Conservation (phyloP, 352 stramenopile genomes). For the Phytophthora europaea region DNA sequence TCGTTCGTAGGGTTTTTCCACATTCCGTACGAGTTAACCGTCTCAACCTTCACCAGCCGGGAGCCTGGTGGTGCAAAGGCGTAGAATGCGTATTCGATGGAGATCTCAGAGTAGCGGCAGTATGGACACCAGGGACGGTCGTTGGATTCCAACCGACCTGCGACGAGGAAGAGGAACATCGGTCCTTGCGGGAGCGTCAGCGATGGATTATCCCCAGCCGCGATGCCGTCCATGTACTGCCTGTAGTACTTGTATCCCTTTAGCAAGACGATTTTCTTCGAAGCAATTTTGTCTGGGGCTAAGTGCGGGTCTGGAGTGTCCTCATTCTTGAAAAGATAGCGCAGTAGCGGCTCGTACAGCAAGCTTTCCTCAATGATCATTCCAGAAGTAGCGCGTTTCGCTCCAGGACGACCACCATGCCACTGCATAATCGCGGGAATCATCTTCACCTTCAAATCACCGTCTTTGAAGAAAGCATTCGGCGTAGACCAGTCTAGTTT, state of each 20-base stretch:
- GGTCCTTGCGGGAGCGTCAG: slow-evolving; percentile 40
- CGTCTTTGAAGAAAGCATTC: slow-evolving; percentile 73
- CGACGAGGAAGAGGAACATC: slow-evolving; percentile 79
- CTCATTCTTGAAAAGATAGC: slow-evolving; percentile 78
- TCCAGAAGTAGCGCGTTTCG: slow-evolving; percentile 61
- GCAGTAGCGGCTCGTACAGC: slow-evolving; percentile 68
- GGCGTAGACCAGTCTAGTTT: slow-evolving; percentile 64
- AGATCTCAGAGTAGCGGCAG: slow-evolving; percentile 74
- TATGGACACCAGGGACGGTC: slow-evolving; percentile 84
- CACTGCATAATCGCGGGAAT: slow-evolving; percentile 78
- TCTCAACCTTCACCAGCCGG: slow-evolving; percentile 65
- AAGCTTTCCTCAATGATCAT: slow-evolving; percentile 71
- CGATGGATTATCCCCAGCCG: slow-evolving; percentile 20
- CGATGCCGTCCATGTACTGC: slow-evolving; percentile 53
- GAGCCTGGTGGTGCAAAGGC: slow-evolving; percentile 66
- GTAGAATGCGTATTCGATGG: slow-evolving; percentile 81
- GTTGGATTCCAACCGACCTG: slow-evolving; percentile 65
- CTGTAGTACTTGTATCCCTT: slow-evolving; percentile 54
- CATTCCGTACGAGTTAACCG: slow-evolving; percentile 61
- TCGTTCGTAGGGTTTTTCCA: slow-evolving; percentile 80
- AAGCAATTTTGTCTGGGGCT: slow-evolving; percentile 42
- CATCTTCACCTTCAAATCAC: slow-evolving; percentile 70
- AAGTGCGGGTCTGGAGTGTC: slow-evolving; percentile 60
- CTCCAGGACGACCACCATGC: slow-evolving; percentile 47
- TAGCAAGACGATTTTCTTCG: slow-evolving; percentile 63